A percentile compares a stretch with the other conserved stretches of the same genome.
Evolutionary conservation across 148 eudicot genomes (phyloP).

Genomic region (Chenopodium quinoa): DNA sequence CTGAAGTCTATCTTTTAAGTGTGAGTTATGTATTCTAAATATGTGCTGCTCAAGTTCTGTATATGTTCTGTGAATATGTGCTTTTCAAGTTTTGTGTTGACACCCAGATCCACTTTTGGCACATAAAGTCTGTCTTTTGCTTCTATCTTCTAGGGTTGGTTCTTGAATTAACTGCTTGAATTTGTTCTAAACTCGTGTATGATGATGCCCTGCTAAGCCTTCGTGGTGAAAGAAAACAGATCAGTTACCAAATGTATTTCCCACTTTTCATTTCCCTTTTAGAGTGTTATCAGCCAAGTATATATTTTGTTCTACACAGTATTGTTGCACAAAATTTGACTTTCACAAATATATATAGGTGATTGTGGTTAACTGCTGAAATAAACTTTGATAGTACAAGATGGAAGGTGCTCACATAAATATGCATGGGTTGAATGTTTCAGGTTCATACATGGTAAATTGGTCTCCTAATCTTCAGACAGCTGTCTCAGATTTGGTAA

Average conservation of each 20-base stretch:
- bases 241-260: neutral
- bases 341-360: neutral
- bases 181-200: neutral
- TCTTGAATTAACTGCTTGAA: neutral
- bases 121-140: neutral
- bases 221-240: neutral
- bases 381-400: neutral
- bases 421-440: constrained; percentile 27
- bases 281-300: no score
- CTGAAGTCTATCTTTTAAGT: neutral
- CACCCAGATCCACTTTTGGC: neutral
- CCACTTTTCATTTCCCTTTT: neutral
- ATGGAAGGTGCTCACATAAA: neutral
- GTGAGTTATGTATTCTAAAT: neutral
- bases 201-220: neutral
- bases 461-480: constrained; percentile 98
- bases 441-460: constrained; percentile 99
- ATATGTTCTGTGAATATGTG: neutral
- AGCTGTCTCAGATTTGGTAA: constrained; percentile 98
- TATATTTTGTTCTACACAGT: no score
- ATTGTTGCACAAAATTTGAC: neutral
- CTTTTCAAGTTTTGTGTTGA: neutral
- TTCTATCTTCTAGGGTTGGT: neutral
- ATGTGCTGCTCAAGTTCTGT: constrained; percentile 2
- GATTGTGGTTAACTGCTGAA: neutral